phyloP scores from a whole-genome alignment of 441 rosid genomes.

The Aquilaria agallochum region DNA sequence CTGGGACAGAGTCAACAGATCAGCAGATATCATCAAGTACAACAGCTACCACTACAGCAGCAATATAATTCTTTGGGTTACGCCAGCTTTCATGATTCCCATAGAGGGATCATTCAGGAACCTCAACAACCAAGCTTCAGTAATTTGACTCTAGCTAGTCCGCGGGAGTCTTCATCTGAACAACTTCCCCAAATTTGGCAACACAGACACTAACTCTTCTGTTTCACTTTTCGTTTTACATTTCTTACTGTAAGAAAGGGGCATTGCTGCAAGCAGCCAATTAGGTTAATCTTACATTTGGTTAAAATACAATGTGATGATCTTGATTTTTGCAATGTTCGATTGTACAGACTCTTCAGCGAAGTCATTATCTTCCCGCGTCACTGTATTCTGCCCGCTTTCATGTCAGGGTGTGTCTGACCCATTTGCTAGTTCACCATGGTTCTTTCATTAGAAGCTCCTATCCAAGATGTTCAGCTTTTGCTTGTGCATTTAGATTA shows the following conservation, averaged over 20 bases:
- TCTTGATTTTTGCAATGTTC: conserved; percentile 15
- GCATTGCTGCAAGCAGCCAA: conserved; percentile 9
- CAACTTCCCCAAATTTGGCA: conserved; percentile 23
- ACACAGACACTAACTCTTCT: conserved; percentile 23
- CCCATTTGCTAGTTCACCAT: conserved; percentile 6
- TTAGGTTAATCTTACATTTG: conserved; percentile 11
- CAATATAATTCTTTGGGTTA: conserved; percentile 17
- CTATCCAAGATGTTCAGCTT: not conserved
- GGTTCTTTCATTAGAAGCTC: not conserved
- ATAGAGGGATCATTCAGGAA: conserved; percentile 17
- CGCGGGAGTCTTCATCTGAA: conserved; percentile 16
- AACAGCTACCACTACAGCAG: conserved; percentile 23
- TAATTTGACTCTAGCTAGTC: conserved; percentile 13
- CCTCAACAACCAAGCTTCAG: conserved; percentile 17
- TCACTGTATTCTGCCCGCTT: conserved; percentile 17
- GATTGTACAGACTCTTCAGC: conserved; percentile 25
- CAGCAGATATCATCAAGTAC: conserved; percentile 20
- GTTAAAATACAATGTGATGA: not conserved
- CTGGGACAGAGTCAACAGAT: conserved; percentile 22
- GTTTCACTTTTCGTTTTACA: conserved; percentile 6
- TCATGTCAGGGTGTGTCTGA: conserved; percentile 18
- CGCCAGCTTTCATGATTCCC: conserved; percentile 17
- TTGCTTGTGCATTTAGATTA: not conserved
- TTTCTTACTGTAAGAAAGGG: not conserved
- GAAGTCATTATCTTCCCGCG: conserved; percentile 15